Evolutionary conservation across 306 rosid genomes (phyloP).

Genomic region (Fagus crenata): DNA sequence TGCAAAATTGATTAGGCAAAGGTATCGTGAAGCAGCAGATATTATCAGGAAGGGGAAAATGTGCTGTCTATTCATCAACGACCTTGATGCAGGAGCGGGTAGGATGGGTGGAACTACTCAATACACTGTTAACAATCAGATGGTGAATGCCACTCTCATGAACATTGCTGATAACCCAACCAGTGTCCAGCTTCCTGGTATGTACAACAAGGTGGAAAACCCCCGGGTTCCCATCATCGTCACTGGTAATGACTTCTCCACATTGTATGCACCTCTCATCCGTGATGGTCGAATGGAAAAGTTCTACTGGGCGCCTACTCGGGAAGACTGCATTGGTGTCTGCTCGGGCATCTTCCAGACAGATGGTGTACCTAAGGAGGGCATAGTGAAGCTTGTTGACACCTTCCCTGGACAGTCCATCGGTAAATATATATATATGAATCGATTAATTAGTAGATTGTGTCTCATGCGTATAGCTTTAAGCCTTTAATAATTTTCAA

Average conservation of each 20-base stretch:
- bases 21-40: constrained; percentile 85
- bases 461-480: neutral
- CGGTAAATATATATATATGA: constrained; percentile 39
- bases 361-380: constrained; percentile 44
- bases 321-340: constrained; percentile 69
- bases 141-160: constrained; percentile 85
- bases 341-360: constrained; percentile 62
- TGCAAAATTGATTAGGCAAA: constrained; percentile 78
- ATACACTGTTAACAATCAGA: constrained; percentile 78
- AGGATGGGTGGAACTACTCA: constrained; percentile 72
- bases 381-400: constrained; percentile 65
- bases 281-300: constrained; percentile 89
- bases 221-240: constrained; percentile 67
- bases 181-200: constrained; percentile 76
- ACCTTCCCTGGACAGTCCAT: constrained; percentile 72
- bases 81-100: constrained; percentile 85
- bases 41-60: constrained; percentile 68
- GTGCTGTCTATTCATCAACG: constrained; percentile 80
- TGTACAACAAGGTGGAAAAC: constrained; percentile 76
- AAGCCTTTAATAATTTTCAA: too few species aligned
- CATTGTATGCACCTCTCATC: constrained; percentile 74
- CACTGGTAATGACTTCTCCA: constrained; percentile 79
- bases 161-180: constrained; percentile 81
- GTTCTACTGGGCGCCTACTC: constrained; percentile 80
- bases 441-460: neutral